Evolutionary conservation across 345 rosid species (phyloP), one percentile per base, ranked within the genome.

Genomic region (Dipteronia dyeriana): DNA sequence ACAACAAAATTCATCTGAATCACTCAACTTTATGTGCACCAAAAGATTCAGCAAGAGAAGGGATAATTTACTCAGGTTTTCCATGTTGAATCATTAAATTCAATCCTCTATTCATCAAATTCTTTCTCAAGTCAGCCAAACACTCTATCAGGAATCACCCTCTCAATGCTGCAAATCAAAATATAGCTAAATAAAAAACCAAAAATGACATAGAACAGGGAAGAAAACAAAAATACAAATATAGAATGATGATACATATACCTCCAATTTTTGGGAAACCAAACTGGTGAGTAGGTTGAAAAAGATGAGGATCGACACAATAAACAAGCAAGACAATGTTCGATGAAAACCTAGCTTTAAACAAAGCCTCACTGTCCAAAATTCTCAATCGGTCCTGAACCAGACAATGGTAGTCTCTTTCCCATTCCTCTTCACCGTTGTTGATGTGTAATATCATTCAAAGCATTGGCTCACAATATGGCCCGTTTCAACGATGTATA

Each of bases 181-280:
- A n/a, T n/a, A n/a, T n/a, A n/a, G n/a, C n/a, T n/a, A n/a, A 9
- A 45, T 45, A 45, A 6, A 10, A 9, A 45, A 8, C 63, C 2
- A 20, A 59, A n/a, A 59, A 14, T 10, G 10, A n/a, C 23, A 59
- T 59, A n/a, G 5, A 59, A n/a, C 26, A 59, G 7, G 25, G 11
- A 59, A 19, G 7, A 17, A 0, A 19, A 19, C 25, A 3, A 59
- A 9, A 4, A 19, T 19, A 5, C 5, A 19, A 59, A 59, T 59
- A n/a, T 23, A 9, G 5, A 38, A 20, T 41, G 11, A 51, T n/a
- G 0, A n/a, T n/a, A n/a, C n/a, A 7, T 82, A n/a, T n/a, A 95
- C 98, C 97, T 87, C 98, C 97, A 56, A 95, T 95, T 89, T 91
- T 95, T 6, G 90, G 93, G 85, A 93, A 95, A 39, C 86, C 84